Conservation (phyloP, 192 early-diverging fungal species). For the Coemansia sp. region DNA sequence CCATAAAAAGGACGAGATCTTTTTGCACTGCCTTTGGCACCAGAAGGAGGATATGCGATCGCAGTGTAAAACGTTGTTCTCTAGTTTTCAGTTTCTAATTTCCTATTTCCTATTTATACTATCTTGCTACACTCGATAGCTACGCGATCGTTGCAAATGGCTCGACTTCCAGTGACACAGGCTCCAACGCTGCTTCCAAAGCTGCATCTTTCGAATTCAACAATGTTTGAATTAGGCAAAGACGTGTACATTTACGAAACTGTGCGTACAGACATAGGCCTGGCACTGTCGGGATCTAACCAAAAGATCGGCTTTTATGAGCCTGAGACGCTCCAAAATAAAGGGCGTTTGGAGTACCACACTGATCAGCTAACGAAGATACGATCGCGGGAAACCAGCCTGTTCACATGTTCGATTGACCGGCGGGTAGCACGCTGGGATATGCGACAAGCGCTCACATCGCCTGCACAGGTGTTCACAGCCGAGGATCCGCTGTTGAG, state of each 20-base stretch:
- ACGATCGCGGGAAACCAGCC: constrained; percentile 50
- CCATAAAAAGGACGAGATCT: too few species aligned
- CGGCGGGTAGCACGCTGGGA: constrained; percentile 68
- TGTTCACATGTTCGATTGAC: constrained; percentile 67
- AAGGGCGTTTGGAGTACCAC: constrained; percentile 59
- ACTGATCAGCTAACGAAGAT: constrained; percentile 64
- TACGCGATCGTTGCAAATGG: constrained; percentile 11
- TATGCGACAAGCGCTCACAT: constrained; percentile 51
- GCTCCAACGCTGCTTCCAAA: constrained; percentile 39
- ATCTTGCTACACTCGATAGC: neutral
- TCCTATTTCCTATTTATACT: neutral
- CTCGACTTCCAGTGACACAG: constrained; percentile 33
- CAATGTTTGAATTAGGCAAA: constrained; percentile 13
- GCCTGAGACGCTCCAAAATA: constrained; percentile 48
- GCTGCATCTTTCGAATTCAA: constrained; percentile 12
- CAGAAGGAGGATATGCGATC: too few species aligned
- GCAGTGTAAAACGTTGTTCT: too few species aligned
- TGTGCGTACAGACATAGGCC: constrained; percentile 19
- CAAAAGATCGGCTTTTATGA: constrained; percentile 68
- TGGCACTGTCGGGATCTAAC: constrained; percentile 59
- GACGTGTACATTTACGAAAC: constrained; percentile 45
- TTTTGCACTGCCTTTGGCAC: too few species aligned
- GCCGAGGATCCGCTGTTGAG: constrained; percentile 56
- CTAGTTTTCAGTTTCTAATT: neutral
- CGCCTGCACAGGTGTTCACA: constrained; percentile 30